Evolutionary conservation across 1,284 basidiomycete genomes (phyloP), one percentile per base, ranked within the genome.

Genomic region (Coniophora puteana): DNA sequence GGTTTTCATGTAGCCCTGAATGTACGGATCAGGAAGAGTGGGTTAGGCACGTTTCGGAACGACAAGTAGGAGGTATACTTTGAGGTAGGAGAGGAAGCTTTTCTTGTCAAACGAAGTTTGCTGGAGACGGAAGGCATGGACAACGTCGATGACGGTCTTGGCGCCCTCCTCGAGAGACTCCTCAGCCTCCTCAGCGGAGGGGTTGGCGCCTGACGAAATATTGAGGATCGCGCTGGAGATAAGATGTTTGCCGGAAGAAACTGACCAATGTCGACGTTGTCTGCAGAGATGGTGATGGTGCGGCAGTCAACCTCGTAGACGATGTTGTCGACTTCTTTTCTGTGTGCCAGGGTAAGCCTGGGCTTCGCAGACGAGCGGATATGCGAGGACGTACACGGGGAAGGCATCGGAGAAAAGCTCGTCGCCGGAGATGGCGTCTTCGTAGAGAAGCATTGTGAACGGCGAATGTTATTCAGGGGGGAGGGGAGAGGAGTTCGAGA

Each of bases 401-500:
- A 87, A 97, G 52, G 93, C 93, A 73, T 95, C 92, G 33, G 92
- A 93, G 79, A 90, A 79, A 79, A 99, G 89, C 78, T 99, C 95
- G 63, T 98, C 94, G 50, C 69, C 81, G 48, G 80, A 70, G 46
- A 98, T 33, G 50, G 89, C 61, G 64, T 93, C 89, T 20, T 57
- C 51, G 74, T 80, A 94, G 56, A 95, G 70, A 66, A 93, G 66
- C 90, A 92, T 91, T 52, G 49, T 65, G 57, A 49, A 36, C 16
- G 31, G 39, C 24, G 37, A 45, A 48, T 53, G 49, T 51, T 41
- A 39, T 38, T 48, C 36, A 44, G 26, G 43, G 42, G 43, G 46
- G 44, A 29, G 29, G 31, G 17, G 25, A 38, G 48, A 45, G 38
- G 50, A 40, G 44, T 36, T 41, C 45, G 21, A 40, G 40, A 44